Conservation (phyloP, 805 yeast genomes). For the Ogataea dorogensis region DNA sequence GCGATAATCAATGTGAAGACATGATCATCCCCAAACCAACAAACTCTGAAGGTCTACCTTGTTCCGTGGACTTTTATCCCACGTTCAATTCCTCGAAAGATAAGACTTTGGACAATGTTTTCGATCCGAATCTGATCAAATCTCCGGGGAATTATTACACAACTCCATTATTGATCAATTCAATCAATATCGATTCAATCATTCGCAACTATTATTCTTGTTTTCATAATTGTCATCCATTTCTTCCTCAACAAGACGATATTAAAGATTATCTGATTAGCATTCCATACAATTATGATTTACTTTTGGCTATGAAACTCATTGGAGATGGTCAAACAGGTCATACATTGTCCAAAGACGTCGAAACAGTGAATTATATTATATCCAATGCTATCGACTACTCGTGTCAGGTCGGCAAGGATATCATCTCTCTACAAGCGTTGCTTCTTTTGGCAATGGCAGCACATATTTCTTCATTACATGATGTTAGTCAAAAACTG, state of each 20-base stretch:
- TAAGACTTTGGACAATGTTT: slow-evolving; percentile 25
- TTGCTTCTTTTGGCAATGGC: slow-evolving; percentile 41
- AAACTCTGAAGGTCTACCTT: slow-evolving; percentile 19
- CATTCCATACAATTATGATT: slow-evolving; percentile 39
- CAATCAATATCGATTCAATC: slow-evolving; percentile 28
- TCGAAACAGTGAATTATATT: slow-evolving; percentile 39
- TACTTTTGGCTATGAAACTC: slow-evolving; percentile 47
- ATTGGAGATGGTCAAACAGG: slow-evolving; percentile 48
- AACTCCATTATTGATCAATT: slow-evolving; percentile 29
- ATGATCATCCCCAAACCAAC: too few species aligned
- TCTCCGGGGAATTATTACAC: slow-evolving; percentile 28
- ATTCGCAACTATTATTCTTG: slow-evolving; percentile 35
- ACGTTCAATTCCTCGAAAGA: slow-evolving; percentile 32
- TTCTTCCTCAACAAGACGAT: slow-evolving; percentile 41
- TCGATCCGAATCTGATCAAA: slow-evolving; percentile 22
- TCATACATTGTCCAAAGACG: slow-evolving; percentile 36
- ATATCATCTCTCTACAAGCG: slow-evolving; percentile 44
- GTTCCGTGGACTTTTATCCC: slow-evolving; percentile 34
- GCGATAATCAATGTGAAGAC: too few species aligned
- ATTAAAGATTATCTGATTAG: slow-evolving; percentile 35
- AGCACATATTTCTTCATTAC: slow-evolving; percentile 52
- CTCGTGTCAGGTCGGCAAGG: slow-evolving; percentile 36
- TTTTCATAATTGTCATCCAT: slow-evolving; percentile 47
- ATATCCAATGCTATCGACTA: slow-evolving; percentile 34
- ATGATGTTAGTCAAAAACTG: slow-evolving; percentile 42